phyloP scores from a whole-genome alignment of 495 filamentous ascomycete genomes.

The Amphirosellinia nigrospora region DNA sequence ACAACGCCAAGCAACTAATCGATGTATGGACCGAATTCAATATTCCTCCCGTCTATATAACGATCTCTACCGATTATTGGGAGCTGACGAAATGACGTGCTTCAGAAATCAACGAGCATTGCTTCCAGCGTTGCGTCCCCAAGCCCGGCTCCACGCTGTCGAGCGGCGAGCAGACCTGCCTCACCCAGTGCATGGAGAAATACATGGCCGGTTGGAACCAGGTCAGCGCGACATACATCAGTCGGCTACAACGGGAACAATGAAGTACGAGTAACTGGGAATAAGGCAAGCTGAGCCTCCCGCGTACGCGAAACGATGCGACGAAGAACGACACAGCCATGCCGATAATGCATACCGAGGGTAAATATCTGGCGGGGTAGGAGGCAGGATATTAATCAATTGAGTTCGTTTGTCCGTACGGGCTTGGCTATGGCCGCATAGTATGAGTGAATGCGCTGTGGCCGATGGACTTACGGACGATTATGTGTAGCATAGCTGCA shows the following conservation, averaged over 20 bases:
- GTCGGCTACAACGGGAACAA: conserved; percentile 69
- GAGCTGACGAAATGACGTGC: conserved; percentile 9
- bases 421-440: not conserved
- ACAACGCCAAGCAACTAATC: conserved; percentile 77
- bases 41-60: not conserved
- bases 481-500: not conserved
- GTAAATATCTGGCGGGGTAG: not conserved
- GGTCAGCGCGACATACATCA: conserved; percentile 76
- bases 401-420: not conserved
- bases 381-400: not conserved
- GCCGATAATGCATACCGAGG: not conserved
- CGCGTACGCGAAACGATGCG: not conserved
- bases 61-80: not conserved
- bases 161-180: conserved; percentile 73
- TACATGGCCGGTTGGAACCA: conserved; percentile 94
- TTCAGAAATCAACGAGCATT: conserved; percentile 96
- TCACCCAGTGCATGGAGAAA: conserved; percentile 93
- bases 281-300: not conserved
- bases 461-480: not conserved
- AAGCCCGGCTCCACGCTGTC: conserved; percentile 81
- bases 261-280: not conserved
- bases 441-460: not conserved
- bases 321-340: not conserved
- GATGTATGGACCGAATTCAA: conserved; percentile 57
- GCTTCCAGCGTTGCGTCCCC: conserved; percentile 91